These are phyloP conservation scores for Pleurozium schreberi DNA, from an alignment of 225 moss, liverwort and hornwort genomes.

Conservation along the genomic window DNA sequence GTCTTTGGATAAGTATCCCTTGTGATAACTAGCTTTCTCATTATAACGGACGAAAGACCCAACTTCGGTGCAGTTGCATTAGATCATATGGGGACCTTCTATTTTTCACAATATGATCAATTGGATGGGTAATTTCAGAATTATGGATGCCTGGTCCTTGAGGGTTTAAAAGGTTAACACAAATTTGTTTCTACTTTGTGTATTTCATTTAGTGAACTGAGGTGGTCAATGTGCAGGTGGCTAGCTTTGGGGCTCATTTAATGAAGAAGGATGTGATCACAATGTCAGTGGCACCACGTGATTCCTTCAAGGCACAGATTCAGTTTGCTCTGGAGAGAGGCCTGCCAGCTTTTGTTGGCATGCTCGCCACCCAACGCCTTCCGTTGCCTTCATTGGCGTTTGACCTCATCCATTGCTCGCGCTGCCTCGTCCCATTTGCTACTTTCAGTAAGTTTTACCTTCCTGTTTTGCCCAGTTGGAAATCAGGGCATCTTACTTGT, in stretches of 20 bases:
- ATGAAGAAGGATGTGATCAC: conserved; percentile 34
- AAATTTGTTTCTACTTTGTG: background rate
- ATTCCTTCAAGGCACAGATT: conserved; percentile 43
- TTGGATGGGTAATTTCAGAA: background rate
- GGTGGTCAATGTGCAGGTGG: conserved; percentile 29
- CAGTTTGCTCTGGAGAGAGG: conserved; percentile 58
- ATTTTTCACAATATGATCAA: background rate
- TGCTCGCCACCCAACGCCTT: conserved; percentile 42
- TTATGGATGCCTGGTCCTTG: background rate
- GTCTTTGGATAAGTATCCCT: background rate
- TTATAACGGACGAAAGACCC: background rate
- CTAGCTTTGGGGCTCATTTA: conserved; percentile 44
- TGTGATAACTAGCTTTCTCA: background rate
- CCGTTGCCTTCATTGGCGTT: conserved; percentile 40
- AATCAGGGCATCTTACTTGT: background rate
- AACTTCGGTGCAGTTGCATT: background rate
- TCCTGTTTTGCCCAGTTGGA: background rate
- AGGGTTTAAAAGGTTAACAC: background rate
- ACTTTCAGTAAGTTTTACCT: conserved; percentile 15
- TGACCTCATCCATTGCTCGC: conserved; percentile 55
- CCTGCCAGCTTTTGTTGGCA: conserved; percentile 46
- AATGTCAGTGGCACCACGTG: conserved; percentile 51
- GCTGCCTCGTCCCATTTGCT: conserved; percentile 41
- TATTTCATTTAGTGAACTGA: background rate
- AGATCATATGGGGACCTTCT: background rate